Percentiles rank a stretch among this genome's conserved stretches.
Evolutionary conservation across 2,329 filamentous ascomycete genomes (phyloP).

Genomic region (Lachnellula subtilissima): DNA sequence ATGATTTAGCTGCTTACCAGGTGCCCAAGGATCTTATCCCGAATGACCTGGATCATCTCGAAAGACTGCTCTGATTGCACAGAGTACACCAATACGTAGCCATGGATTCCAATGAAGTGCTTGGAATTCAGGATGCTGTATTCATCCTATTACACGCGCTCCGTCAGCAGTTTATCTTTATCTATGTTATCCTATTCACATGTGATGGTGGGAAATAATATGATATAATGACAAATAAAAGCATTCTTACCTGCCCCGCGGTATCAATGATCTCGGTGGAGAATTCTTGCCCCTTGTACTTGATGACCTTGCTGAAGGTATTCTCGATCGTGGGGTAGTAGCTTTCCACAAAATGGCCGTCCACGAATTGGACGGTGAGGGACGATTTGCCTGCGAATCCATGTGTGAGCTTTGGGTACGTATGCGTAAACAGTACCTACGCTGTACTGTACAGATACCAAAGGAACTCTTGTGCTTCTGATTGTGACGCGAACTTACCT

Average conservation of each 20-base stretch:
- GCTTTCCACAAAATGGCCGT: slow-evolving; percentile 96
- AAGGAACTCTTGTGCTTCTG: too few species aligned
- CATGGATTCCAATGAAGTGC: slow-evolving; percentile 98
- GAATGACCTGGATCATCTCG: slow-evolving; percentile 94
- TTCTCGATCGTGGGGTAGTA: slow-evolving; percentile 99
- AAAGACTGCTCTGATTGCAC: slow-evolving; percentile 90
- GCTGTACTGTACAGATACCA: neutral
- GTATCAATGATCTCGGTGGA: slow-evolving; percentile 98
- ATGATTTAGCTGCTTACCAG: slow-evolving; percentile 56
- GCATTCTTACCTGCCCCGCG: slow-evolving; percentile 70
- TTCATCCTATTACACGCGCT: slow-evolving; percentile 64
- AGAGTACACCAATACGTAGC: slow-evolving; percentile 98
- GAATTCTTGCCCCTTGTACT: slow-evolving; percentile 87
- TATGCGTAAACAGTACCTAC: neutral
- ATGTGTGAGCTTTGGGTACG: slow-evolving; percentile 1
- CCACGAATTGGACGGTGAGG: slow-evolving; percentile 92
- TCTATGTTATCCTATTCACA: neutral
- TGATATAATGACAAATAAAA: neutral
- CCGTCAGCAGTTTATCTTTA: slow-evolving; percentile 10
- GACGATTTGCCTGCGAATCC: slow-evolving; percentile 79
- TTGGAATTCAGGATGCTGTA: slow-evolving; percentile 98
- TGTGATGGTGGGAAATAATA: neutral
- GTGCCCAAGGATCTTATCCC: slow-evolving; percentile 96
- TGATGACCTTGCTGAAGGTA: slow-evolving; percentile 94
- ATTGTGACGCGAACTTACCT: slow-evolving; percentile 49